Evolutionary conservation across 1,139 yeast genomes (phyloP), one percentile per base, ranked within the genome.

Genomic region (Geotrichum carabidarum): DNA sequence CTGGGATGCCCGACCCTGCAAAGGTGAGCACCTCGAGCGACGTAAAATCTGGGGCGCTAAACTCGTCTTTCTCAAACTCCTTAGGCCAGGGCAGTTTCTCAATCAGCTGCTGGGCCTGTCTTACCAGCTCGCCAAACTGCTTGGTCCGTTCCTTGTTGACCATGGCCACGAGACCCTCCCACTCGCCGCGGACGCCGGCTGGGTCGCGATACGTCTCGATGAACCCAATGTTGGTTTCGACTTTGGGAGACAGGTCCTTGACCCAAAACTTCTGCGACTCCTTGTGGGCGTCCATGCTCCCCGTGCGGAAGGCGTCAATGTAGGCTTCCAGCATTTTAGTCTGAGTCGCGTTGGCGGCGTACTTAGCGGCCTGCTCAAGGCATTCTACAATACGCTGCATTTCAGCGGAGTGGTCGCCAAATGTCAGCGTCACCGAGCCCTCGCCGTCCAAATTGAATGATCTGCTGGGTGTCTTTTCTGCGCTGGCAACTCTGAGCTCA

Each of bases 131-230:
- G 32, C 83, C 81, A 66, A 89, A 89, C 64, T 87, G 88, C 51
- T 80, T 84, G 18, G 96, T 89, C 60, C 95, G 79, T 61, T 87
- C 93, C 65, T 85, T 84, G 70, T 89, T 87, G 53, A 88, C 95
- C 82, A 88, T 86, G 14, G 96, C 94, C 43, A 89, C 94, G 48
- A 89, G 74, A 35, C 95, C 90, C 73, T 89, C 96, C 93, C 94
- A 89, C 72, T 89, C 96, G 57, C 95, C 96, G 66, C 93, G 81
- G 46, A 88, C 89, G 48, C 96, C 96, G 17, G 91, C 80, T n/a
- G 95, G 95, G 68, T 88, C 96, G 68, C 96, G 78, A 71, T 89
- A 89, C 30, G 96, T 88, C 73, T 89, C 96, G 63, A 89, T 88
- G 68, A 88, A 89, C 0, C 96, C 96, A 63, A 88, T 80, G 67